phyloP scores from a whole-genome alignment of 139 green algal genomes.

The Ettlia oleoabundans region DNA sequence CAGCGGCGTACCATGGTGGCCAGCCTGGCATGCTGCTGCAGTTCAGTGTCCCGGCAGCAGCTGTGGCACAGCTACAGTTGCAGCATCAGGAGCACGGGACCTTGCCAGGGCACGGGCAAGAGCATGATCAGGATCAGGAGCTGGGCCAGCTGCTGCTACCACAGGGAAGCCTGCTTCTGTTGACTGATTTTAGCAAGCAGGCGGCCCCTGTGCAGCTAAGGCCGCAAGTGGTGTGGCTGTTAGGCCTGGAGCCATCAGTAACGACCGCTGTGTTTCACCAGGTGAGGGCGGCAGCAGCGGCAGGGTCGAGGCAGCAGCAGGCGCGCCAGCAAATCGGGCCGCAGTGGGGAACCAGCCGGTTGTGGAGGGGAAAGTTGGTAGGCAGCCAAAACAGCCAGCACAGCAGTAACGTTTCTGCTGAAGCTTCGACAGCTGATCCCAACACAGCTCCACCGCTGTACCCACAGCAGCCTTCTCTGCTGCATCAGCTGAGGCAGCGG shows the following conservation, averaged over 20 bases:
- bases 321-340: neutral
- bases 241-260: neutral
- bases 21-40: neutral
- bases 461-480: neutral
- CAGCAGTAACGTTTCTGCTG: too few relatives aligned
- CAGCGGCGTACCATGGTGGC: neutral
- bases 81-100: too few relatives aligned
- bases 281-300: neutral
- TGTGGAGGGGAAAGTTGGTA: neutral
- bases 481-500: neutral
- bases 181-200: neutral
- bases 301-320: neutral
- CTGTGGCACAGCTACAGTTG: neutral
- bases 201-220: neutral
- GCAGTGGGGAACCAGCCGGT: too few relatives aligned
- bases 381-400: neutral
- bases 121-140: too few relatives aligned
- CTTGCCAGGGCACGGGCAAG: too few relatives aligned
- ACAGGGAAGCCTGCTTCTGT: neutral
- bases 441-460: too few relatives aligned
- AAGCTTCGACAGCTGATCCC: too few relatives aligned
- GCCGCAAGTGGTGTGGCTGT: neutral
- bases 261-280: neutral
- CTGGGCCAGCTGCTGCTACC: conserved; percentile 4
- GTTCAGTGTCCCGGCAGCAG: neutral